Percentiles rank a stretch among this genome's conserved stretches.
phyloP scores from a whole-genome alignment of 768 basidiomycete genomes.

The Chalciporus piperatus region DNA sequence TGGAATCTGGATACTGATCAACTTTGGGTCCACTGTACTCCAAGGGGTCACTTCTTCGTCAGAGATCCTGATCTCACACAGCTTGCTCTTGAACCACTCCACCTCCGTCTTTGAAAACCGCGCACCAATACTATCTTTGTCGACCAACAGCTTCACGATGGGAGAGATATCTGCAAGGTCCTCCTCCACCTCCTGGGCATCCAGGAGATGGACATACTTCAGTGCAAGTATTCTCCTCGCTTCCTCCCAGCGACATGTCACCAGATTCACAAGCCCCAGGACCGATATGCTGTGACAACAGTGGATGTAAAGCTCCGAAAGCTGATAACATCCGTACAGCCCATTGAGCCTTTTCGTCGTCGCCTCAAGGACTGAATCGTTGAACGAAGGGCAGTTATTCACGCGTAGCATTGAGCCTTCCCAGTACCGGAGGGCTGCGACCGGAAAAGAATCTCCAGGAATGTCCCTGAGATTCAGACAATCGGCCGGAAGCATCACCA shows the following conservation, averaged over 20 bases:
- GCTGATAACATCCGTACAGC: background rate
- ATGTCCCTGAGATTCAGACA: background rate
- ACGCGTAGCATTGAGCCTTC: background rate
- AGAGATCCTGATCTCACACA: no score
- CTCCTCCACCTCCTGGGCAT: background rate
- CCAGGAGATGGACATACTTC: no score
- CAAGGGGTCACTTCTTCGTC: no score
- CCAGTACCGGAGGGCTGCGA: background rate
- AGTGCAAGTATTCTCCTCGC: no score
- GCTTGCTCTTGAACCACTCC: background rate
- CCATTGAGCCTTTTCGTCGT: background rate
- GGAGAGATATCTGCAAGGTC: background rate
- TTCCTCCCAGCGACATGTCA: background rate
- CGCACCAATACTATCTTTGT: background rate
- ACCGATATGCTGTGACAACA: background rate
- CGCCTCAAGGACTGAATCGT: background rate
- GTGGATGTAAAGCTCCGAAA: no score
- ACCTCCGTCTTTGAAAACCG: background rate
- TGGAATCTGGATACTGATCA: no score
- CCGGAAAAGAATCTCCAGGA: background rate
- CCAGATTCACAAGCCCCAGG: background rate
- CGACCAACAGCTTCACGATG: background rate
- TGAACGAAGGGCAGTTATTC: background rate
- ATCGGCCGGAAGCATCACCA: background rate
- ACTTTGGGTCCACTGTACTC: no score